Base-by-base conservation (phyloP, 306 rosid genomes). In the Corylus americana region DNA sequence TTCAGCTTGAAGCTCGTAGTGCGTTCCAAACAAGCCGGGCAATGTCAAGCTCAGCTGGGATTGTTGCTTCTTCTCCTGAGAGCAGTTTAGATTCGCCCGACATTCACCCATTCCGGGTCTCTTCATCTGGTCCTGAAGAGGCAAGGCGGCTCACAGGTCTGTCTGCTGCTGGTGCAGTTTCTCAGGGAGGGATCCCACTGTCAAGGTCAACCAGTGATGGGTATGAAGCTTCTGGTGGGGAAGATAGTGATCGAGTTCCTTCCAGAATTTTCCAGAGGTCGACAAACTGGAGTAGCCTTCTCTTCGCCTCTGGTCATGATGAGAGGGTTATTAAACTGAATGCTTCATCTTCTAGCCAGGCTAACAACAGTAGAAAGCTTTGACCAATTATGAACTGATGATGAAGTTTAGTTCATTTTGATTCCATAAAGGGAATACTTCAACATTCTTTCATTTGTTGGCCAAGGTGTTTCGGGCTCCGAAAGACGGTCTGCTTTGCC, bases 131-230 rank as follows among this genome's bases (percentile, higher is more conserved):
- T 61, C 88, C 96, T 11, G 98, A 95, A 51, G 92, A 90, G 80
- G 87, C 92, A 11, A 89, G 93, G 80, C 77, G 85, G 77, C 88
- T 91, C 0, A 84, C 88, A 0, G 90, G 91, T 77, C 83, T 90
- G 49, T 88, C 94, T 22, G 81, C 80, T 0, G 63, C 83, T 17
- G 83, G 87, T 49, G 73, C 79, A 37, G 83, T 86, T 42, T 84
- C 79, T 53, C 89, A 78, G 62, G 87, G 76, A 70, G 95, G 83
- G 80, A 79, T 92, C 66, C 97, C 94, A 3, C 75, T 90, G 68
- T 91, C 98, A 22, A 90, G 97, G 86, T 95, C 99, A 35, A 90
- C 98, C 10, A 95, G 99, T 81, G 99, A 95, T 83, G 99, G 99
- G 1, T 95, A 95, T 64, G 99, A 95, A 39, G 98, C 99, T 2